Evolutionary conservation across 768 basidiomycete species (phyloP).

Genomic region (Gymnopilus junonius): DNA sequence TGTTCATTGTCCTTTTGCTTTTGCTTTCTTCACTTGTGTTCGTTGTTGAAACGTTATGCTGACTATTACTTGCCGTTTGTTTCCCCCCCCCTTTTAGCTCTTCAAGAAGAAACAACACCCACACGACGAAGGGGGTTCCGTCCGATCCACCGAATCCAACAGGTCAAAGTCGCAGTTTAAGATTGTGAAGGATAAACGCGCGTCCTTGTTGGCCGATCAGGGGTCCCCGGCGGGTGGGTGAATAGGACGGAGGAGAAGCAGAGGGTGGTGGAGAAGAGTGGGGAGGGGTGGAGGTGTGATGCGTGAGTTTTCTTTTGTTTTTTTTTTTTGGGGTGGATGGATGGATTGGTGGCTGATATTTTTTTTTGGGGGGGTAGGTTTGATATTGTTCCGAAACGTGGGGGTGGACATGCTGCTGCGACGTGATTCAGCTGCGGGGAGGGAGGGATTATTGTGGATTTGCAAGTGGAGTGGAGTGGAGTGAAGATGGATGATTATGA

Average conservation of each 20-base stretch:
- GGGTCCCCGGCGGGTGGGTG: constrained; percentile 79
- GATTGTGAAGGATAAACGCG: constrained; percentile 71
- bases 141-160: constrained; percentile 23
- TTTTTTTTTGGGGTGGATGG: not conserved
- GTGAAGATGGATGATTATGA: too few species aligned
- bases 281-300: constrained; percentile 45
- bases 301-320: constrained; percentile 33
- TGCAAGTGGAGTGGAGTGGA: too few species aligned
- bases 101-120: constrained; percentile 54
- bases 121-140: constrained; percentile 50
- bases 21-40: not conserved
- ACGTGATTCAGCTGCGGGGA: too few species aligned
- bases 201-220: constrained; percentile 65
- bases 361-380: not conserved
- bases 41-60: not conserved
- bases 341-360: not conserved
- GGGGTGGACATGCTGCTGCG: too few species aligned
- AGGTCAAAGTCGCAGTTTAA: constrained; percentile 83
- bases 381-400: not conserved
- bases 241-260: constrained; percentile 55
- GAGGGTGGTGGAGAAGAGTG: constrained; percentile 30
- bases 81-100: too few species aligned
- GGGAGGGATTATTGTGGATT: too few species aligned
- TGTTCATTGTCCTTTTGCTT: not conserved
- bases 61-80: too few species aligned